Percentiles rank a stretch among this genome's conserved stretches.
Conservation (phyloP, 73 alveolate species). For the Paramecium bursaria region DNA sequence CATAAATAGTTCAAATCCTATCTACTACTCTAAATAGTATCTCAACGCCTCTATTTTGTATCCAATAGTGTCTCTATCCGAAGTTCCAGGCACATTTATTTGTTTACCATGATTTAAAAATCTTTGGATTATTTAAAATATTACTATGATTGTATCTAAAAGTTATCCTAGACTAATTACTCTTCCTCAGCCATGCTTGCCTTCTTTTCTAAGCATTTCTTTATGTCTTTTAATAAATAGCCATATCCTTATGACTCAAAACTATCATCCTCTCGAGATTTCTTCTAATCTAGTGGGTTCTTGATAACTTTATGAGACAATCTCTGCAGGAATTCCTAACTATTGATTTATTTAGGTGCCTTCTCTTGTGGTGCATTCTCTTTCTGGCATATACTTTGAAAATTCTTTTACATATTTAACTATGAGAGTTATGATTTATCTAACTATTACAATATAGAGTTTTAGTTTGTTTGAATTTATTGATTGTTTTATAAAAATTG, state of each 20-base stretch:
- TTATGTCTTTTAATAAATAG: conserved; percentile 53
- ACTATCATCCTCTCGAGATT: conserved; percentile 43
- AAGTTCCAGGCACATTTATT: conserved; percentile 81
- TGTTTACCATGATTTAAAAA: conserved; percentile 69
- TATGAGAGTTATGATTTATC: too few relatives aligned
- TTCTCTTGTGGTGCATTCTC: too few relatives aligned
- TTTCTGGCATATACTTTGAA: too few relatives aligned
- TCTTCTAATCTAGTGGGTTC: too few relatives aligned
- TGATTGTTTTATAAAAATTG: too few relatives aligned
- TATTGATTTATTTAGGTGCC: too few relatives aligned
- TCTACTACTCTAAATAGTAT: conserved; percentile 78
- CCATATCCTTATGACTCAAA: conserved; percentile 65
- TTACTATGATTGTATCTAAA: conserved; percentile 70
- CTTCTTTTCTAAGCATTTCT: conserved; percentile 61
- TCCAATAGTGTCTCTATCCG: conserved; percentile 80
- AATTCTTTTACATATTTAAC: too few relatives aligned
- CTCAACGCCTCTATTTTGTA: conserved; percentile 88
- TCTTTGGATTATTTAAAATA: not conserved
- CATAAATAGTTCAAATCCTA: conserved; percentile 79
- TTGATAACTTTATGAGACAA: too few relatives aligned
- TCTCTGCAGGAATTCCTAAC: too few relatives aligned
- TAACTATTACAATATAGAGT: too few relatives aligned
- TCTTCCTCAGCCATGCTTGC: conserved; percentile 73
- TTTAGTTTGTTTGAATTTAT: too few relatives aligned
- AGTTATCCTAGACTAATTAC: conserved; percentile 69